These are phyloP conservation scores for Marsdenia floribunda DNA, from an alignment of 257 asterid genomes.

Conservation along the genomic window DNA sequence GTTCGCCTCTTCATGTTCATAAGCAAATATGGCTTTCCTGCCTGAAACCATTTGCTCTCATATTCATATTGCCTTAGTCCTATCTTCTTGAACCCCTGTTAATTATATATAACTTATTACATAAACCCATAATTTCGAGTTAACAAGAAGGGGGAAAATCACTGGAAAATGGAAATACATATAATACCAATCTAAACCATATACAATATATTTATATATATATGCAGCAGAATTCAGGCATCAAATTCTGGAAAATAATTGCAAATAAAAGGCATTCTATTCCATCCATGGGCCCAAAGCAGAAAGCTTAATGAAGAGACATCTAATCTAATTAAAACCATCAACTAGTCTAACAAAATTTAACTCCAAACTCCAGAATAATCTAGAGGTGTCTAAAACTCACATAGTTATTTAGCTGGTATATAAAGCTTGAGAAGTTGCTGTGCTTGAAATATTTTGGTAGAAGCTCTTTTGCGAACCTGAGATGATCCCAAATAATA, in stretches of 20 bases:
- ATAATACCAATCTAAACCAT: no score
- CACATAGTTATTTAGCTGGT: constrained; percentile 70
- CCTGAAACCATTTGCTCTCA: constrained; percentile 40
- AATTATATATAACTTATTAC: no score
- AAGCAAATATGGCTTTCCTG: constrained; percentile 39
- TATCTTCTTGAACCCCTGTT: constrained; percentile 58
- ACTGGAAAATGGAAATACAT: no score
- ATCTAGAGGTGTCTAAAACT: constrained; percentile 2
- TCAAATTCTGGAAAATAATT: not conserved
- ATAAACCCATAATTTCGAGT: no score
- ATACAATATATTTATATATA: no score
- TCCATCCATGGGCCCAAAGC: no score
- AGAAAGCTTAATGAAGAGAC: no score
- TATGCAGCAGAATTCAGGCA: no score
- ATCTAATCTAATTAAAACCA: no score
- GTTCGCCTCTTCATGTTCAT: constrained; percentile 38
- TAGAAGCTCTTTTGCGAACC: constrained; percentile 36
- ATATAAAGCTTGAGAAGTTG: constrained; percentile 54
- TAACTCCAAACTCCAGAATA: not conserved
- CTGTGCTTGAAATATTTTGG: constrained; percentile 48
- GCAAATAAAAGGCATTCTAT: no score
- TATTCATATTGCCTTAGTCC: constrained; percentile 57
- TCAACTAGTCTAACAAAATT: no score
- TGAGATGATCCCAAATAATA: constrained; percentile 47
- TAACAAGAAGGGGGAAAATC: no score